Conservation (phyloP, 1,284 basidiomycete genomes). For the Sanghuangporus baumii region DNA sequence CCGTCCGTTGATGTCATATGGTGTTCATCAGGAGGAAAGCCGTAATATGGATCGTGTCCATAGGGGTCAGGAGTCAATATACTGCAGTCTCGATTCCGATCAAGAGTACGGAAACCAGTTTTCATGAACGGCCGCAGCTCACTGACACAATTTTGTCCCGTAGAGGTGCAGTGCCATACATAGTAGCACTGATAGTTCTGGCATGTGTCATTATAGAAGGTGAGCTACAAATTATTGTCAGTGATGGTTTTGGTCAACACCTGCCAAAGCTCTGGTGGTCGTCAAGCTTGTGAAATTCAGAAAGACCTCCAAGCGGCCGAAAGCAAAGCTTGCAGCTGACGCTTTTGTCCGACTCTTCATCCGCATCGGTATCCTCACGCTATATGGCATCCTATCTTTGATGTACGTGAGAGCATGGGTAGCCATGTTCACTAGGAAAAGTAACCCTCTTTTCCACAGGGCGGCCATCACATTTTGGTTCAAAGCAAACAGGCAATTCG, state of each 20-base stretch:
- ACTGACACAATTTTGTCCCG: not conserved
- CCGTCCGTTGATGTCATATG: not conserved
- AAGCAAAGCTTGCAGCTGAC: not conserved
- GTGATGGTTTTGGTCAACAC: not conserved
- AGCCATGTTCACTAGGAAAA: not conserved
- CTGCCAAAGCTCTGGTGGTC: not conserved
- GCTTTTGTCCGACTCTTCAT: not conserved
- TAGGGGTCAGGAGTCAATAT: not conserved
- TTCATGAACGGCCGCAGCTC: not conserved
- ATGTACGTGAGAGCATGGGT: not conserved
- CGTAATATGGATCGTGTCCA: not conserved
- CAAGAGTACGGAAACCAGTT: not conserved
- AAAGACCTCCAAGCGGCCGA: not conserved
- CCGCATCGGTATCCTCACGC: not conserved
- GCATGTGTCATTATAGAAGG: not conserved
- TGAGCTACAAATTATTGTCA: not conserved
- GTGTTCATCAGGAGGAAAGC: not conserved
- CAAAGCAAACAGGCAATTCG: not conserved
- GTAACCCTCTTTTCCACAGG: not conserved
- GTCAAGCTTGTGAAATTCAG: not conserved
- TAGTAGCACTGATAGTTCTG: not conserved
- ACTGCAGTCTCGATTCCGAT: not conserved
- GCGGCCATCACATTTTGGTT: not conserved
- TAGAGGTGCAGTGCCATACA: not conserved
- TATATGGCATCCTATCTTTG: not conserved